Conservation (phyloP, 306 rosid genomes). For the Dryas alaskensis region DNA sequence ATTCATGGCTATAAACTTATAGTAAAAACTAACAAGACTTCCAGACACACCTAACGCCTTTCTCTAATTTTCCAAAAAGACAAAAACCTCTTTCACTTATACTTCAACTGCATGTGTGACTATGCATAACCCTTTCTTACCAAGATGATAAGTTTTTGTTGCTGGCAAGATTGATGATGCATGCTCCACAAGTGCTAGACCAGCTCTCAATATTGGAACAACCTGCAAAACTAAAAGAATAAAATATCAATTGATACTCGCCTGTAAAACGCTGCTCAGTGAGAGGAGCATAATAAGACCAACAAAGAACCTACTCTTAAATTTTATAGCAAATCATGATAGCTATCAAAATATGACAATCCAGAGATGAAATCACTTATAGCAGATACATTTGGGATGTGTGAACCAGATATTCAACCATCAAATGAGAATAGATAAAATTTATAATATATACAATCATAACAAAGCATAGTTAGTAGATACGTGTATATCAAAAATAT, state of each 20-base stretch:
- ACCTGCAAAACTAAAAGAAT: constrained; percentile 50
- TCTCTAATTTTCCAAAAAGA: no score
- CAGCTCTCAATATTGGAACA: constrained; percentile 90
- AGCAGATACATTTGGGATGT: not conserved
- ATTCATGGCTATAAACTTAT: not conserved
- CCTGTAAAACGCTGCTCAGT: constrained; percentile 20
- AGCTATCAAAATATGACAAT: not conserved
- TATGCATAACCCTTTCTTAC: constrained; percentile 38
- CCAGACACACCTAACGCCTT: not conserved
- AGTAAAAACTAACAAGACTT: not conserved
- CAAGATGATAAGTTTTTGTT: constrained; percentile 78
- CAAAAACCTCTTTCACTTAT: not conserved
- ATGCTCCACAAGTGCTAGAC: constrained; percentile 81
- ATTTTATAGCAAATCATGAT: not conserved
- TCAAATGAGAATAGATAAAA: not conserved
- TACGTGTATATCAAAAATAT: no score
- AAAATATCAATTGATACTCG: constrained; percentile 25
- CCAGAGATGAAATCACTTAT: not conserved
- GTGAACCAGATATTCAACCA: not conserved
- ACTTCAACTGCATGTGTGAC: constrained; percentile 14
- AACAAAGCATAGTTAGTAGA: not conserved
- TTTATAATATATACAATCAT: not conserved
- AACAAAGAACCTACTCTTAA: not conserved
- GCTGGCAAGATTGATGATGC: constrained; percentile 83
- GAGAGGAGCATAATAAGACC: constrained; percentile 5